Evolutionary conservation across 164 flowering plant genomes (phyloP).

Genomic region (Taxillus chinensis): DNA sequence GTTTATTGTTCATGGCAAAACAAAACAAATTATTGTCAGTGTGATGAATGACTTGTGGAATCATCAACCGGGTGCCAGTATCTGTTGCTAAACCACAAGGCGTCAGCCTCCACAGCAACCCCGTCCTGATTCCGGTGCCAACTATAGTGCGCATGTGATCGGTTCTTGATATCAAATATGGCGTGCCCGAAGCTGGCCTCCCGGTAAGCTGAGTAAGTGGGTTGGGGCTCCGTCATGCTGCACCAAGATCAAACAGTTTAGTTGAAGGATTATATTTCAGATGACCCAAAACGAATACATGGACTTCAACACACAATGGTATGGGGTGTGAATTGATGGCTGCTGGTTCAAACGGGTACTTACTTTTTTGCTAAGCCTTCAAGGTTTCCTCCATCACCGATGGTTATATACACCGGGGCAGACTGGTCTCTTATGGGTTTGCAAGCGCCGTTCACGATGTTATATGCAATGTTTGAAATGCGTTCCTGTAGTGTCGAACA

Average conservation of each 20-base stretch:
- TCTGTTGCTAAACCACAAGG: conserved; percentile 37
- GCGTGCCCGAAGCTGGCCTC: conserved; percentile 66
- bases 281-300: too few species aligned
- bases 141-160: conserved; percentile 40
- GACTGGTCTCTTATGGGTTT: conserved; percentile 46
- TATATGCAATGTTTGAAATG: conserved; percentile 64
- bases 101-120: conserved; percentile 30
- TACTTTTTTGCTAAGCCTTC: conserved; percentile 81
- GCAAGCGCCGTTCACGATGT: conserved; percentile 53
- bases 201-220: conserved; percentile 48
- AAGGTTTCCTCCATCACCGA: conserved; percentile 89
- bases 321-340: not conserved
- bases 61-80: conserved; percentile 22
- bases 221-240: conserved; percentile 67
- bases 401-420: conserved; percentile 86
- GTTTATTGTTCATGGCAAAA: too few species aligned
- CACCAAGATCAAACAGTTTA: not conserved
- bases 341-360: conserved; percentile 9
- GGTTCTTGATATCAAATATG: conserved; percentile 40
- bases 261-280: not conserved
- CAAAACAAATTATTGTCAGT: not conserved
- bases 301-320: too few species aligned
- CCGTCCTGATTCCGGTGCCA: conserved; percentile 58
- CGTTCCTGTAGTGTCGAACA: conserved; percentile 30
- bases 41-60: conserved; percentile 1